A percentile compares a stretch with the other conserved stretches of the same genome.
Evolutionary conservation across 1,284 basidiomycete species (phyloP).

Genomic region (Ceratobasidium sp.): DNA sequence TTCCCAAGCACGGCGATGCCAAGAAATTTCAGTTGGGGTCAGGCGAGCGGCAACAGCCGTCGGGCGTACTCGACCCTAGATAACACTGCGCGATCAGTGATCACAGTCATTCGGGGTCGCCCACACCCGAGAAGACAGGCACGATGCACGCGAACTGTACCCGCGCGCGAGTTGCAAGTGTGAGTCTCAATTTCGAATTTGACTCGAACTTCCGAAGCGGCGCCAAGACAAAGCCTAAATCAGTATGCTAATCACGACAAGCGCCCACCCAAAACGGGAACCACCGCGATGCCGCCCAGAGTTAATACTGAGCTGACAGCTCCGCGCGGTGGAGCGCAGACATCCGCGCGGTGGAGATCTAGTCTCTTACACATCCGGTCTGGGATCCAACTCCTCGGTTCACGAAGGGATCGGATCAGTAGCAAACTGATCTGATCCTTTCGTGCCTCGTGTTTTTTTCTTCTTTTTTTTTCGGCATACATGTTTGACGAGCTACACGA

Average conservation of each 20-base stretch:
- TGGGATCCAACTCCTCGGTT: background rate
- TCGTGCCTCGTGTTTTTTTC: slow-evolving; percentile 2
- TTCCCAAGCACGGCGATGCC: background rate
- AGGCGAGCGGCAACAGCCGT: background rate
- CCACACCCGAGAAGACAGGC: background rate
- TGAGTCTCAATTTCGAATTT: background rate
- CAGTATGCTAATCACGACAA: background rate
- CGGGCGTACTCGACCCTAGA: slow-evolving; percentile 18
- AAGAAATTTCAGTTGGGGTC: background rate
- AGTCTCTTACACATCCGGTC: slow-evolving; percentile 21
- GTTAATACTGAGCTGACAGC: background rate
- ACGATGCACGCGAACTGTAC: background rate
- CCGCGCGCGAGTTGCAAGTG: background rate
- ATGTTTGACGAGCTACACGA: too few species aligned
- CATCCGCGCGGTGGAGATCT: too few species aligned
- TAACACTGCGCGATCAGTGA: slow-evolving; percentile 8
- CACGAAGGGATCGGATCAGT: background rate
- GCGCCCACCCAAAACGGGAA: background rate
- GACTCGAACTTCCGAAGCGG: background rate
- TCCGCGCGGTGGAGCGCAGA: too few species aligned
- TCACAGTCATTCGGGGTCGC: slow-evolving; percentile 15
- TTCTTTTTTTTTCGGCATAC: too few species aligned
- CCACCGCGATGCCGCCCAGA: background rate
- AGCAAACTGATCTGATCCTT: too few species aligned
- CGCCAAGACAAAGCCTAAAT: background rate